Conservation (phyloP, 208 protist species). For the Leishmania amazonensis region DNA sequence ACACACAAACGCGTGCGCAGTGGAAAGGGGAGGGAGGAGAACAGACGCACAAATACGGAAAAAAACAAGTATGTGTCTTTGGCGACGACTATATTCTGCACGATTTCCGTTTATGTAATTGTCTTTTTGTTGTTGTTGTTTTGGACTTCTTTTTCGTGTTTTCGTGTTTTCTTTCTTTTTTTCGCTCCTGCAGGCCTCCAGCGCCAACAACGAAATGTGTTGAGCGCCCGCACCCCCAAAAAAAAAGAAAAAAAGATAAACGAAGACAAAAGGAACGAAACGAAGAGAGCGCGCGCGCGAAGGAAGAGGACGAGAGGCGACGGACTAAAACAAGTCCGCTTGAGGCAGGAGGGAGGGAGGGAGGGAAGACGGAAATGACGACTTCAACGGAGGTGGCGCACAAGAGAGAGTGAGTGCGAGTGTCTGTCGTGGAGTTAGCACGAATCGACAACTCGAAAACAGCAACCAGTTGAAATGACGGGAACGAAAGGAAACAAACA, state of each 20-base stretch:
- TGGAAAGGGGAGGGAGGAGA: background rate
- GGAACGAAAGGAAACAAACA: background rate
- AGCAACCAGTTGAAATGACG: background rate
- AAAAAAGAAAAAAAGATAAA: constrained; percentile 7
- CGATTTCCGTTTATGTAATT: background rate
- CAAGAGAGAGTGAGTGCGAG: background rate
- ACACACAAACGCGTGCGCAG: background rate
- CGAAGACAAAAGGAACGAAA: background rate
- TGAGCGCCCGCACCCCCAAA: background rate
- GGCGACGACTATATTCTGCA: background rate
- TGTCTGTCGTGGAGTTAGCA: background rate
- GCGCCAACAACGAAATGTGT: no score
- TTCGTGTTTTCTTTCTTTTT: background rate
- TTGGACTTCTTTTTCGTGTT: background rate
- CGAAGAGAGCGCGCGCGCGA: background rate
- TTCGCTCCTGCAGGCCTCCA: no score
- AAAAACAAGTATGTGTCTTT: background rate
- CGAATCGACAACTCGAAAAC: background rate
- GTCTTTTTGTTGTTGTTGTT: no score
- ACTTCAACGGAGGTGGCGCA: background rate
- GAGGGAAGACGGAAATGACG: constrained; percentile 1
- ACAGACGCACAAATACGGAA: background rate
- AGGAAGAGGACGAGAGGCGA: background rate
- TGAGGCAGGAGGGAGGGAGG: constrained; percentile 6
- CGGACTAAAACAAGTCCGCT: background rate